phyloP scores from a whole-genome alignment of 345 rosid genomes.

The Dipteronia dyeriana region DNA sequence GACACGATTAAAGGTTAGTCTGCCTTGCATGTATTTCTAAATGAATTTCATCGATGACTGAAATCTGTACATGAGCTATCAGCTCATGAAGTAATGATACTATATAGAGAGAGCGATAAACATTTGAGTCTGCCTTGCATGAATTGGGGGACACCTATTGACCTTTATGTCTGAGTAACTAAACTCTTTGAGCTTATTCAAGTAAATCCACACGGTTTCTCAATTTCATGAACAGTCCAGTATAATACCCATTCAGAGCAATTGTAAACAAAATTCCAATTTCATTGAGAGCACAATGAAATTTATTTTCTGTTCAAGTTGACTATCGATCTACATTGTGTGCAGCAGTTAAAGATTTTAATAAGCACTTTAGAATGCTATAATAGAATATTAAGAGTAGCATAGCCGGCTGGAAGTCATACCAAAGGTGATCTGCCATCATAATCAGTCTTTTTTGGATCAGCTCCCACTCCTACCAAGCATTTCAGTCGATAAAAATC shows the following conservation, averaged over 20 bases:
- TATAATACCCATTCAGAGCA: background rate
- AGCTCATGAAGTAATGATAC: too few relatives aligned
- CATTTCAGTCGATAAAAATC: constrained; percentile 64
- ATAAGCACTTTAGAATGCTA: background rate
- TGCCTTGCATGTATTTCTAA: background rate
- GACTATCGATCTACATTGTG: too few relatives aligned
- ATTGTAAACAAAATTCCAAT: background rate
- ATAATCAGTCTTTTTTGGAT: constrained; percentile 72
- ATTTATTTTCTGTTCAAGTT: too few relatives aligned
- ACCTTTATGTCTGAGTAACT: background rate
- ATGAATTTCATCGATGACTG: too few relatives aligned
- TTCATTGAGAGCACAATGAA: background rate
- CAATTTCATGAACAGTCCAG: background rate
- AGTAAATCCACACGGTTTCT: background rate
- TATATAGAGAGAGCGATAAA: too few relatives aligned
- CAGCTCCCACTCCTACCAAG: constrained; percentile 64
- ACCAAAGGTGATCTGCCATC: constrained; percentile 89
- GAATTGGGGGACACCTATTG: background rate
- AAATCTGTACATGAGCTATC: too few relatives aligned
- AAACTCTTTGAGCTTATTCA: background rate
- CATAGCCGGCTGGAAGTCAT: constrained; percentile 19
- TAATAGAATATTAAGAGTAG: background rate
- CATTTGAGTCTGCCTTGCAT: background rate
- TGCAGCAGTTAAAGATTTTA: background rate
- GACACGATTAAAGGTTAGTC: background rate